Base-by-base conservation (phyloP, 2,329 filamentous ascomycete species). In the Trichoderma sp. region DNA sequence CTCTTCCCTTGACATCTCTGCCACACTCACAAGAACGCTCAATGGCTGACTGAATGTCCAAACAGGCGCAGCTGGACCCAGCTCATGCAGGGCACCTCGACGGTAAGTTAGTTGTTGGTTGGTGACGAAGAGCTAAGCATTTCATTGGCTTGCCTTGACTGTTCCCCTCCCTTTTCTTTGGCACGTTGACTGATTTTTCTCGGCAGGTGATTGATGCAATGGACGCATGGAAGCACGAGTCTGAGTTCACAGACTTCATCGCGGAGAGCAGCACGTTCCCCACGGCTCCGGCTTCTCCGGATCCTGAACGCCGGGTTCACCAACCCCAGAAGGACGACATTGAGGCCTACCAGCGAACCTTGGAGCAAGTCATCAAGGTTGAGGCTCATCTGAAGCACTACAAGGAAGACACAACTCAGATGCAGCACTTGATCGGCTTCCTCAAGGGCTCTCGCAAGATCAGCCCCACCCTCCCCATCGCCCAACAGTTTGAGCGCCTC, bases 161-260 rank as follows among this genome's bases (percentile, higher is more conserved):
- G 14, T 15, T 28, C 53, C 53, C 53, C 51, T 18, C 56, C 18
- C 26, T 18, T 3, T 21, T 6, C 11, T 34, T 24, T 60, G 28
- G 15, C 18, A 60, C 18, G 28, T 34, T 32, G 36, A 36, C 71
- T 72, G 39, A 72, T 69, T 62, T 28, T 26, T 36, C 15, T 15
- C 28, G 7, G 79, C n/a, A 95, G 92, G 90, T 98, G 68, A 92
- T 98, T 75, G 91, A 94, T 77, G 92, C 93, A 57, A 98, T 98
- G 94, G 92, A 95, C 74, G 87, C 90, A 15, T 97, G 93, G 94
- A 94, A 94, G 81, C 91, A 97, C 77, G 92, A 97, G 80, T 98
- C 95, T 39, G 89, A 94, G 74, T 95, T 96, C 77, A 89, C 90
- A 74, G 91, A 94, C 76, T 93, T 94, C 82, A 93, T 97, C 76